Evolutionary conservation across 2,329 filamentous ascomycete genomes (phyloP).

Genomic region (Westerdykella ornata): DNA sequence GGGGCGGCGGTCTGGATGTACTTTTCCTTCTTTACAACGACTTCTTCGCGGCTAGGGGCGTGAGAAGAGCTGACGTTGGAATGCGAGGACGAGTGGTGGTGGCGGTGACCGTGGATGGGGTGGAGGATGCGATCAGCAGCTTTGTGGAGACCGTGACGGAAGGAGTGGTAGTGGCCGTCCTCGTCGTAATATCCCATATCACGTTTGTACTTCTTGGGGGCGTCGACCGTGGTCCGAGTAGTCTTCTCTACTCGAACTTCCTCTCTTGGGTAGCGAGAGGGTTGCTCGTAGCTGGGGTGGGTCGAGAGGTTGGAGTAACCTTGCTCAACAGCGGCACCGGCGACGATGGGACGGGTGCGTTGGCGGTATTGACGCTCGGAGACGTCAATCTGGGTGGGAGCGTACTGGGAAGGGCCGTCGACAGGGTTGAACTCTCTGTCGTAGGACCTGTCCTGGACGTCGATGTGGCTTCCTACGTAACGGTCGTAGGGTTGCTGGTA

Average conservation of each 20-base stretch:
- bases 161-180: conserved; percentile 67
- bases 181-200: conserved; percentile 78
- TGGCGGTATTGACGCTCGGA: conserved; percentile 60
- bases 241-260: conserved; percentile 47
- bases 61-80: conserved; percentile 28
- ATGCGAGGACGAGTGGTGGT: conserved; percentile 39
- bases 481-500: conserved; percentile 51
- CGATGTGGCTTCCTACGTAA: conserved; percentile 60
- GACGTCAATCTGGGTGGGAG: conserved; percentile 53
- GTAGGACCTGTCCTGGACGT: conserved; percentile 52
- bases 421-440: conserved; percentile 44
- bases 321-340: conserved; percentile 41
- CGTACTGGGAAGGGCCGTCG: conserved; percentile 46
- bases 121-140: conserved; percentile 60
- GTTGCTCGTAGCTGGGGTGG: conserved; percentile 36
- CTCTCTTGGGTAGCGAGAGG: conserved; percentile 29
- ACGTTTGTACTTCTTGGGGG: conserved; percentile 46
- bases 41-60: conserved; percentile 37
- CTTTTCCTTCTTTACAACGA: conserved; percentile 44
- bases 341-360: conserved; percentile 51
- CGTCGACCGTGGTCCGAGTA: conserved; percentile 48
- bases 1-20: conserved; percentile 25
- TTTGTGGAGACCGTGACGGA: conserved; percentile 63
- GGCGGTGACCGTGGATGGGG: conserved; percentile 54
- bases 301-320: conserved; percentile 33